Percentiles rank a stretch among this genome's conserved stretches.
Evolutionary conservation across 176 grass and related monocot genomes (phyloP).

Genomic region (Elymus sibiricus): DNA sequence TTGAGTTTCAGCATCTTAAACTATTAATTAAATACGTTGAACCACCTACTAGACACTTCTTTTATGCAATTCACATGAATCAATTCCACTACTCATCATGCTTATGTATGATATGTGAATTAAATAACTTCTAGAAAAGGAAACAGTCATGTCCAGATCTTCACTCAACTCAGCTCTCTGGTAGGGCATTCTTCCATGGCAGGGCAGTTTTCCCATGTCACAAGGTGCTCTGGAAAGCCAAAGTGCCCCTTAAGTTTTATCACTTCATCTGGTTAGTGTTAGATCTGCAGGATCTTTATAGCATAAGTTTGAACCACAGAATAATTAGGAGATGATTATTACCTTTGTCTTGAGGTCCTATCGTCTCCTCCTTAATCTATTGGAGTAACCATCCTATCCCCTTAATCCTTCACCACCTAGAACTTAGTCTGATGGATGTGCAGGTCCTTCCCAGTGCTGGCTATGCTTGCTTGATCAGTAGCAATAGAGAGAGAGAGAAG

Average conservation of each 20-base stretch:
- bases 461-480: too few relatives aligned
- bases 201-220: background rate
- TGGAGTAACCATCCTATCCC: too few relatives aligned
- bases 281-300: too few relatives aligned
- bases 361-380: too few relatives aligned
- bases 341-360: too few relatives aligned
- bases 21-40: background rate
- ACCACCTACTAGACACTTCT: background rate
- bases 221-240: background rate
- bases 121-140: background rate
- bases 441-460: too few relatives aligned
- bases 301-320: too few relatives aligned
- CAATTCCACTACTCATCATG: background rate
- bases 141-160: background rate
- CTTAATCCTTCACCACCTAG: too few relatives aligned
- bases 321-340: too few relatives aligned
- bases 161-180: background rate
- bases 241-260: background rate
- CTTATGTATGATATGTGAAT: background rate
- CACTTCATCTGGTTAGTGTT: background rate
- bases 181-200: background rate
- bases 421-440: too few relatives aligned
- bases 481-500: too few relatives aligned
- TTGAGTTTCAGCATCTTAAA: background rate
- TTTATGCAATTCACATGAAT: background rate